phyloP scores from a whole-genome alignment of 1,284 basidiomycete species.

The Fomitiporia mediterranea region DNA sequence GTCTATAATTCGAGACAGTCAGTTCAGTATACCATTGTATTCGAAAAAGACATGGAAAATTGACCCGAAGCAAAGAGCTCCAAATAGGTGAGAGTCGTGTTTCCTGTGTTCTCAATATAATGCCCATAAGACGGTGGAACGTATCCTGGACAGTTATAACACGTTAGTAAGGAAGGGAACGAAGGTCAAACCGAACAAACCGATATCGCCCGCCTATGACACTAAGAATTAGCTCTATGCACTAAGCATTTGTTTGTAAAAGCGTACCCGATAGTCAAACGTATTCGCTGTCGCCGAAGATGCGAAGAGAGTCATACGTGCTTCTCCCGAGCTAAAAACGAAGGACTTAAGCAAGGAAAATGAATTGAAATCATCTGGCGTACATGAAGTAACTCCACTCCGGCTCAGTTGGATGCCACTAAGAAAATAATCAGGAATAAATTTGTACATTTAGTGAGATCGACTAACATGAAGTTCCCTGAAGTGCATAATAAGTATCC shows the following conservation, averaged over 20 bases:
- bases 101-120: slow-evolving; percentile 68
- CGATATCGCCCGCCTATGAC: slow-evolving; percentile 51
- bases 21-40: background rate
- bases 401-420: slow-evolving; percentile 49
- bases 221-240: background rate
- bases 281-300: slow-evolving; percentile 37
- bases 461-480: slow-evolving; percentile 50
- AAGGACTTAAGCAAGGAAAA: background rate
- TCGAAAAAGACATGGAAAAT: background rate
- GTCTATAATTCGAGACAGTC: slow-evolving; percentile 30
- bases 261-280: slow-evolving; percentile 38
- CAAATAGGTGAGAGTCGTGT: slow-evolving; percentile 51
- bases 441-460: background rate
- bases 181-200: slow-evolving; percentile 32
- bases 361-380: slow-evolving; percentile 24
- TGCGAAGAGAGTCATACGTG: slow-evolving; percentile 41
- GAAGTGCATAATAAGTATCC: background rate
- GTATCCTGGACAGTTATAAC: slow-evolving; percentile 18
- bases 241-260: background rate
- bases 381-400: slow-evolving; percentile 35
- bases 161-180: background rate
- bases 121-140: slow-evolving; percentile 40
- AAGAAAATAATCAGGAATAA: slow-evolving; percentile 3
- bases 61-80: slow-evolving; percentile 58
- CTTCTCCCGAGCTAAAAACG: slow-evolving; percentile 39